Evolutionary conservation across 176 grass and related monocot genomes (phyloP).

Genomic region (Lolium perenne): DNA sequence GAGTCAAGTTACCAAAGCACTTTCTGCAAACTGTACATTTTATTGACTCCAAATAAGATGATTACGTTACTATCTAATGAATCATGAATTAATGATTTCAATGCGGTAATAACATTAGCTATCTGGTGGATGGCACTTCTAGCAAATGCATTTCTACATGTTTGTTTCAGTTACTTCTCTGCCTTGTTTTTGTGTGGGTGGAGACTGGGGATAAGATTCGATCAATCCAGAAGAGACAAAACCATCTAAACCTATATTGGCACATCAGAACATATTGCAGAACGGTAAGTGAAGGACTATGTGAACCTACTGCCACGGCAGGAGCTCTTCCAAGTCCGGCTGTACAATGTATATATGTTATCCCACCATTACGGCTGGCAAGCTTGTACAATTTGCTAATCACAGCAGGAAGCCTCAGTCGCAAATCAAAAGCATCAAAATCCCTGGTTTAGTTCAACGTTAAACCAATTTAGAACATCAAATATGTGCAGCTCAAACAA

Average conservation of each 20-base stretch:
- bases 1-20: not conserved
- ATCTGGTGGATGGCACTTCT: not conserved
- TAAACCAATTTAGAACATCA: slow-evolving; percentile 27
- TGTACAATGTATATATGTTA: slow-evolving; percentile 98
- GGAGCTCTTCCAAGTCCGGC: slow-evolving; percentile 98
- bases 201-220: not conserved
- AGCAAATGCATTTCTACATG: not conserved
- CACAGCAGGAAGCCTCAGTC: slow-evolving; percentile 93
- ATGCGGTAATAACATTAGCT: not conserved
- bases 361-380: slow-evolving; percentile 70
- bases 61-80: not conserved
- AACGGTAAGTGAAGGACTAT: slow-evolving; percentile 30
- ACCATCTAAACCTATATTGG: not conserved
- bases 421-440: slow-evolving; percentile 99
- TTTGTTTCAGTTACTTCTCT: not conserved
- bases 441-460: slow-evolving; percentile 64
- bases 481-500: not conserved
- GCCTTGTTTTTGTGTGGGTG: not conserved
- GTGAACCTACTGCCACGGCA: slow-evolving; percentile 77
- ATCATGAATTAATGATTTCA: not conserved
- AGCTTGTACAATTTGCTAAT: slow-evolving; percentile 90
- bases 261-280: not conserved
- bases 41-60: not conserved
- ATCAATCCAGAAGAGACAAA: not conserved
- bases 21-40: slow-evolving; percentile 14